A percentile compares a stretch with the other conserved stretches of the same genome.
These are phyloP conservation scores for Celoporthe dispersa DNA, from an alignment of 2,329 filamentous ascomycete genomes.

Conservation along the genomic window DNA sequence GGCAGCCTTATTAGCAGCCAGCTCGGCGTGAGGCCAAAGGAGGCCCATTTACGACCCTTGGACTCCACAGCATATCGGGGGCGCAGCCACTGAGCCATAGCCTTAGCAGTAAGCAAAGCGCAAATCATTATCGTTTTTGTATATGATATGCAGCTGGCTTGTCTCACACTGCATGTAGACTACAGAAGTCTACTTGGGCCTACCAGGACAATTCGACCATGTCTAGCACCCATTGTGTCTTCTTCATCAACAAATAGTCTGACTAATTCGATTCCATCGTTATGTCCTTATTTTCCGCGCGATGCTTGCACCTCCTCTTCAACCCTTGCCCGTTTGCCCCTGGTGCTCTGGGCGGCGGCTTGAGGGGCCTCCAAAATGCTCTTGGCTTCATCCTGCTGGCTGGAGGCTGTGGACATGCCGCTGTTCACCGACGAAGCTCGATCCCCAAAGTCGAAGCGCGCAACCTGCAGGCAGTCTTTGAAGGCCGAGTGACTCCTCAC, in stretches of 20 bases:
- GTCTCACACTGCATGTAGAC: neutral
- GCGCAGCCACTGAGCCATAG: neutral
- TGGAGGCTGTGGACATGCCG: neutral
- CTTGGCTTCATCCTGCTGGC: neutral
- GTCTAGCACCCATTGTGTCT: too few relatives aligned
- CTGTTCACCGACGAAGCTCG: neutral
- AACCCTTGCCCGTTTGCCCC: neutral
- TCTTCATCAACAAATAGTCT: neutral
- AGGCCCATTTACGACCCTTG: neutral
- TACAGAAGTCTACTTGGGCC: neutral
- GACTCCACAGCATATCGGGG: neutral
- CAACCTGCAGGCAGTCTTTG: conserved; percentile 7
- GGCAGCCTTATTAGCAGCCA: neutral
- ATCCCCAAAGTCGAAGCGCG: conserved; percentile 8
- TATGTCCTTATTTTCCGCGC: neutral
- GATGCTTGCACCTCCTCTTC: neutral
- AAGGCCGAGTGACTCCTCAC: conserved; percentile 14
- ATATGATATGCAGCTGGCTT: neutral
- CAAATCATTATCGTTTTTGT: neutral
- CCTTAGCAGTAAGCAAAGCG: neutral
- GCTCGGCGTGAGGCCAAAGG: neutral
- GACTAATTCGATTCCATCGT: neutral
- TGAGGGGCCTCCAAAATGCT: neutral
- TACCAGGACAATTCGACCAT: too few relatives aligned
- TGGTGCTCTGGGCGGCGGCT: neutral